phyloP scores from a whole-genome alignment of 305 asterid genomes.

The Rubia balearica region DNA sequence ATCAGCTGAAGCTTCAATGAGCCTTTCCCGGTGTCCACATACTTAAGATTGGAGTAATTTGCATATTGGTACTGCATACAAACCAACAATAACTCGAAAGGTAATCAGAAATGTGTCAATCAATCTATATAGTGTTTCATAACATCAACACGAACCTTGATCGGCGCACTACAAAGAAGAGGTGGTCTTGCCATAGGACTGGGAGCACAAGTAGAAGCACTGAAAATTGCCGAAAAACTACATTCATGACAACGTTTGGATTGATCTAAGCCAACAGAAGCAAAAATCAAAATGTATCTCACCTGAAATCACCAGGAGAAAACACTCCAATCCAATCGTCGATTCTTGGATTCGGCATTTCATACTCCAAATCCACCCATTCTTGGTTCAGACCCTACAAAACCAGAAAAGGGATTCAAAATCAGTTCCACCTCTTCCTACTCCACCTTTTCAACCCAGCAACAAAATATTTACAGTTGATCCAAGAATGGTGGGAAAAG shows the following conservation, averaged over 20 bases:
- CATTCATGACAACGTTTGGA: neutral
- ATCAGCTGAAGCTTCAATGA: constrained; percentile 72
- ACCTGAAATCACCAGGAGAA: constrained; percentile 95
- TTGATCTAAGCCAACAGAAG: neutral
- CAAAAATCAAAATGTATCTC: neutral
- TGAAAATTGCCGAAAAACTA: constrained; percentile 25
- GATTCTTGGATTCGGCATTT: constrained; percentile 43
- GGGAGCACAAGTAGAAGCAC: constrained; percentile 60
- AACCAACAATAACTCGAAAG: constrained; percentile 6
- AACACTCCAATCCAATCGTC: constrained; percentile 95
- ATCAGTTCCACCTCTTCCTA: neutral
- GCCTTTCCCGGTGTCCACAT: constrained; percentile 60
- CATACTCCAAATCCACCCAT: constrained; percentile 57
- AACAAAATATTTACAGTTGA: constrained; percentile 34
- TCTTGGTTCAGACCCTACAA: constrained; percentile 48
- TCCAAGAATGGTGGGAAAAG: constrained; percentile 75
- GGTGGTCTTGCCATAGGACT: constrained; percentile 61
- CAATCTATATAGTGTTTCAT: neutral
- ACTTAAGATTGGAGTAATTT: constrained; percentile 51
- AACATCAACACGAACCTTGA: constrained; percentile 48
- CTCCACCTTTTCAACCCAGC: neutral
- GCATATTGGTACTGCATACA: constrained; percentile 78
- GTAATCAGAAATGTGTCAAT: neutral
- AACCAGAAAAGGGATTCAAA: constrained; percentile 1
- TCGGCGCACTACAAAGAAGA: constrained; percentile 72